Evolutionary conservation across 2,329 filamentous ascomycete genomes (phyloP).

Genomic region (Dendrostoma leiphaemia): DNA sequence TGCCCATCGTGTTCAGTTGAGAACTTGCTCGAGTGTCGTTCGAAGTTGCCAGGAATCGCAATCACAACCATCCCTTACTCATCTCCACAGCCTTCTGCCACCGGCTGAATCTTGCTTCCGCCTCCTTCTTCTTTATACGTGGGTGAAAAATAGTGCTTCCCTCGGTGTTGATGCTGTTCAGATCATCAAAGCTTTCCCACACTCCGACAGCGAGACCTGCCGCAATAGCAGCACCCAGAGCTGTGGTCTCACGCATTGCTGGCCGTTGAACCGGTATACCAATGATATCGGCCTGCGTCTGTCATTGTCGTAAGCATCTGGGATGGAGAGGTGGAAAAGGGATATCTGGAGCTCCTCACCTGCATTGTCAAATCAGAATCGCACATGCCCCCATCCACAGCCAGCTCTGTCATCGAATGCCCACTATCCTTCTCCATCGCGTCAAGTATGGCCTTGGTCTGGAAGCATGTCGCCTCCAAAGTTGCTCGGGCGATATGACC

Average conservation of each 20-base stretch:
- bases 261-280: conserved; percentile 76
- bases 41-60: neutral
- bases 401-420: conserved; percentile 68
- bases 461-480: conserved; percentile 78
- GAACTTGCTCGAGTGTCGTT: neutral
- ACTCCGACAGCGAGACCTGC: conserved; percentile 74
- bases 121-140: conserved; percentile 57
- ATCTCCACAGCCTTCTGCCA: conserved; percentile 80
- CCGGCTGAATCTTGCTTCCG: conserved; percentile 61
- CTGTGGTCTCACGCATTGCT: conserved; percentile 80
- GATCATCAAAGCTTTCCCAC: conserved; percentile 71
- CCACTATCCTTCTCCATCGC: conserved; percentile 80
- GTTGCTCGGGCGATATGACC: conserved; percentile 79
- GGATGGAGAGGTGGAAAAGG: neutral
- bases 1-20: too few relatives aligned
- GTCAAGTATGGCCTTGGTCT: conserved; percentile 78
- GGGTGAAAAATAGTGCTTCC: conserved; percentile 69
- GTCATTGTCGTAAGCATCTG: conserved; percentile 24
- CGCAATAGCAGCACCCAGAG: conserved; percentile 77
- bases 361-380: conserved; percentile 80
- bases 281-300: conserved; percentile 76
- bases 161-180: conserved; percentile 69
- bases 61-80: conserved; percentile 67
- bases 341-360: conserved; percentile 25
- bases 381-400: conserved; percentile 82